Conservation (phyloP, 2,329 filamentous ascomycete species). For the Shiraia bambusicola region DNA sequence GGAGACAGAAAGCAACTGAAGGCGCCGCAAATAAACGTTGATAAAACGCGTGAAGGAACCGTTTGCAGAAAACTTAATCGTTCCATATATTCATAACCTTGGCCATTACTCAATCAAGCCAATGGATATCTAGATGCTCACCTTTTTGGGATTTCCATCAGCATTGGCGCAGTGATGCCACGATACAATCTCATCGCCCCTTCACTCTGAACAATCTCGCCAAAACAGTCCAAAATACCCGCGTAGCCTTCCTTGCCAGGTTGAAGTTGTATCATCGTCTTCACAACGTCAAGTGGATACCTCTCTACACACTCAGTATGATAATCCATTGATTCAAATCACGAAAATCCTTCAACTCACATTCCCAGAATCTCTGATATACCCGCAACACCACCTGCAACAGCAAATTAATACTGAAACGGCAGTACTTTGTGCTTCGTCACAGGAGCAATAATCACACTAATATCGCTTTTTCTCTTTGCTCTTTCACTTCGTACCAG, state of each 20-base stretch:
- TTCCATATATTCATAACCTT: constrained; percentile 11
- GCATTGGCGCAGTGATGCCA: constrained; percentile 34
- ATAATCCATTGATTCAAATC: background rate
- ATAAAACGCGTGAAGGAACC: constrained; percentile 30
- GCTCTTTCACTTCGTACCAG: background rate
- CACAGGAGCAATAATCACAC: background rate
- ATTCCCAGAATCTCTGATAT: constrained; percentile 28
- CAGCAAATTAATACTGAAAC: constrained; percentile 35
- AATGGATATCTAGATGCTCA: constrained; percentile 1
- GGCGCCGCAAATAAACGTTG: constrained; percentile 24
- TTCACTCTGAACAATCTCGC: constrained; percentile 31
- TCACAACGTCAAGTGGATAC: constrained; percentile 38
- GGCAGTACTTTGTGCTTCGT: constrained; percentile 18
- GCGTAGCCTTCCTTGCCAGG: constrained; percentile 31
- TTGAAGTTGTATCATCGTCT: constrained; percentile 35
- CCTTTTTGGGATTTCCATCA: constrained; percentile 38
- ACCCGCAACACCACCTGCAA: constrained; percentile 18
- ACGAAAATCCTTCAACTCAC: constrained; percentile 11
- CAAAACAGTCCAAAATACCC: constrained; percentile 33
- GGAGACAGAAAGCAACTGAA: constrained; percentile 25
- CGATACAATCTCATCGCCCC: constrained; percentile 27
- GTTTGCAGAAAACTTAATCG: constrained; percentile 38
- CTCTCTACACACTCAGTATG: constrained; percentile 30
- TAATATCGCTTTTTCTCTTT: constrained; percentile 1
- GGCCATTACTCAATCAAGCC: background rate